Evolutionary conservation across 306 rosid genomes (phyloP), one percentile per base, ranked within the genome.

Genomic region (Malus fusca): DNA sequence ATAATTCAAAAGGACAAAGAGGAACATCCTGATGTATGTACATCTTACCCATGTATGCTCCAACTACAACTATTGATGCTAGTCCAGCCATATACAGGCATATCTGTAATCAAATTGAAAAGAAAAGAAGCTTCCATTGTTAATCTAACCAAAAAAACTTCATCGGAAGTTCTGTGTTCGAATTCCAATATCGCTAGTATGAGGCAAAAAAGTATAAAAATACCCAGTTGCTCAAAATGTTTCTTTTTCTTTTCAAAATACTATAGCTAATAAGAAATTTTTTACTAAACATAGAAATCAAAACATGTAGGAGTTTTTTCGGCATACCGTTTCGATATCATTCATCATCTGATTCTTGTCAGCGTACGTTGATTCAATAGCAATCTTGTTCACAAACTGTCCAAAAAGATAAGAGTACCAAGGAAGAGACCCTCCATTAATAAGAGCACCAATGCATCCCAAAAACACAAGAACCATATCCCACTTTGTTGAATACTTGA

Each of bases 381-480:
- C 86, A 82, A 93, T 86, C 84, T 90, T 89, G 58, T 84, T 86
- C 63, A 86, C 91, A 79, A 91, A 81, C n/a, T 77, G 9, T 18
- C 98, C 98, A 53, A 90, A 91, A 74, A 94, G 85, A 82, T 60
- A 81, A 51, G 98, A 94, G 80, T 87, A 94, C 80, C 80, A 88
- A 73, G 97, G 98, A 77, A 91, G 97, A 74, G 98, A 85, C 19
- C 97, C 98, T 23, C 98, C 96, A 80, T 94, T 90, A 44, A 94
- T 85, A 63, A 91, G 84, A 46, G 97, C 96, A 64, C 97, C 98
- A 42, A 91, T n/a, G 78, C 98, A 90, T 0, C 98, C 98, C 78
- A 94, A 68, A 61, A 91, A 63, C 74, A 94, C 88, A n/a, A 94
- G 89, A 72, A 90, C 68, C 73, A 85, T 79, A 80, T 94, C 97